Percentiles rank a stretch among this genome's conserved stretches.
phyloP scores from a whole-genome alignment of 306 rosid genomes.

The Oemleria cerasiformis region DNA sequence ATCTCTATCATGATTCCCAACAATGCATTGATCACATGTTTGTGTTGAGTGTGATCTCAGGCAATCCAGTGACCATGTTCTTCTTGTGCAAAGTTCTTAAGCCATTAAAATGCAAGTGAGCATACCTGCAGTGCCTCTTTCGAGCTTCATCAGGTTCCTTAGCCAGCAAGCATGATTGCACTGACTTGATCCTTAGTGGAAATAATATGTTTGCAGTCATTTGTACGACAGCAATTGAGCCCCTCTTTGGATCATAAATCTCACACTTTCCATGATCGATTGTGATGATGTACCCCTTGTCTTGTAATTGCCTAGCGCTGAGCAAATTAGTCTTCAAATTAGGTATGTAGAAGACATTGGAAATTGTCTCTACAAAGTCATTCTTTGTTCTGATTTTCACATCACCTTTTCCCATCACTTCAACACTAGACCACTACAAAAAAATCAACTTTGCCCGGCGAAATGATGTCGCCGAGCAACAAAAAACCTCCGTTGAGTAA shows the following conservation, averaged over 20 bases:
- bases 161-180: rapidly evolving
- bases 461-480: too few relatives aligned
- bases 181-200: not conserved
- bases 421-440: too few relatives aligned
- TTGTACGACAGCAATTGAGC: not conserved
- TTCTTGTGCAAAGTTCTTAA: not conserved
- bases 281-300: not conserved
- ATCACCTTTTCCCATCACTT: not conserved
- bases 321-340: not conserved
- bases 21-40: too few relatives aligned
- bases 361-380: not conserved
- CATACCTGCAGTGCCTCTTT: not conserved
- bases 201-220: not conserved
- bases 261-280: not conserved
- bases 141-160: not conserved
- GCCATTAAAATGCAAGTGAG: not conserved
- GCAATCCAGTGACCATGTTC: not conserved
- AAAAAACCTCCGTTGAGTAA: too few relatives aligned
- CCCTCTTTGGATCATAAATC: not conserved
- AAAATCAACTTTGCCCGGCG: too few relatives aligned
- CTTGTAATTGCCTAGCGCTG: not conserved
- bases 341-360: not conserved
- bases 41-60: not conserved
- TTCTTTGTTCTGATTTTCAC: not conserved
- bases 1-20: too few relatives aligned